Evolutionary conservation across 129 eudicot species (phyloP), one percentile per base, ranked within the genome.

Genomic region (Solidago caesia): DNA sequence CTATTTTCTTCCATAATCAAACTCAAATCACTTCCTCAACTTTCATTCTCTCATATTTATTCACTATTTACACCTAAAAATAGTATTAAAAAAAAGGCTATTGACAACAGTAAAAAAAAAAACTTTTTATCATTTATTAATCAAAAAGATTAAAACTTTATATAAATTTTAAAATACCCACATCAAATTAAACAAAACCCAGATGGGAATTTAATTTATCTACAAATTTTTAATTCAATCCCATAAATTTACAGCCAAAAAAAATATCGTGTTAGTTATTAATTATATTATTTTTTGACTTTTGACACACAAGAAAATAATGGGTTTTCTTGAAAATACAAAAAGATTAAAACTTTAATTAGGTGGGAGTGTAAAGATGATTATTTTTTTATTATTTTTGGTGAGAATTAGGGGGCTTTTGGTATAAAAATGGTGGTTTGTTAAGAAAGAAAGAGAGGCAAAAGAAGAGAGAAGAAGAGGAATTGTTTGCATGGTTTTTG

Each of bases 1-100:
- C 79, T 70, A 67, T 48, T 81, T 59, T 89, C 98, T 85, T 88
- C 91, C 82, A 73, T 67, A 64, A 81, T 61, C 55, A 25, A 74
- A 74, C 10, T 62, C 70, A 33, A 67, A 73, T 79, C 68, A 77
- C 3, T 33, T 56, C 44, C 52, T 49, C 64, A 68, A 77, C 66
- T 63, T 71, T 72, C 58, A 42, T 72, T 15, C 51, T 72, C 45
- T 72, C 82, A 72, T 72, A 72, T 29, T 44, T 48, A 73, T 64
- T 64, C 73, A 5, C 73, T 71, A 63, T 61, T 77, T 45, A 44
- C 8, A 53, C 59, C 55, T 33, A 44, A 44, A 13, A 27, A 43
- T 11, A 25, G 13, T 44, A 47, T 21, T 8, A 21, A 33, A n/a
- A 2, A 33, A 51, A 64, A 75, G 73, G 66, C 39, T 33, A 70